These are phyloP conservation scores for Xylaria longipes DNA, from an alignment of 495 filamentous ascomycete genomes.

Conservation along the genomic window DNA sequence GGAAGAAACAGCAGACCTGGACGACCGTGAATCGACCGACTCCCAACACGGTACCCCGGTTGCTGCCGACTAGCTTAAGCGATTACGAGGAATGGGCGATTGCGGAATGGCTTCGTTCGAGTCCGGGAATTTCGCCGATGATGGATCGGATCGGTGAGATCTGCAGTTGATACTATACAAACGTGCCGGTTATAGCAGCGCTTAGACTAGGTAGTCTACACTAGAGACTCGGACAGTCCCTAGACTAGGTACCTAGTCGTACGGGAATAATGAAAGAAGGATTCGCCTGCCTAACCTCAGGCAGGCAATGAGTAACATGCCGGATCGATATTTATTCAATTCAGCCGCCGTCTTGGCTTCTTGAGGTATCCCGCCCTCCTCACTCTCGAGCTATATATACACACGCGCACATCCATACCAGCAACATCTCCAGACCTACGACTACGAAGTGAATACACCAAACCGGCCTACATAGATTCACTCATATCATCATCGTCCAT, in stretches of 20 bases:
- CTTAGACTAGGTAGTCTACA: background rate
- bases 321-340: background rate
- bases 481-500: background rate
- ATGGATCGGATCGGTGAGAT: too few species aligned
- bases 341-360: background rate
- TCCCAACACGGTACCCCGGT: background rate
- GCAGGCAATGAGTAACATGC: background rate
- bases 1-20: background rate
- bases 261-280: background rate
- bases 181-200: background rate
- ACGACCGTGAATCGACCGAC: background rate
- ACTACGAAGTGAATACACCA: too few species aligned
- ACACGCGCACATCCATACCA: background rate
- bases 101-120: background rate
- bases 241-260: too few species aligned
- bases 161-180: background rate
- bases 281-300: background rate
- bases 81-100: background rate
- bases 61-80: background rate
- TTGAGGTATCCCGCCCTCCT: background rate
- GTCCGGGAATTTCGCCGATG: background rate
- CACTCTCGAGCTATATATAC: background rate
- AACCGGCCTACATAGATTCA: too few species aligned
- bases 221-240: background rate
- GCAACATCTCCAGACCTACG: too few species aligned